These are phyloP conservation scores for Achaetomium macrosporum DNA, from an alignment of 2,329 filamentous ascomycete genomes.

Conservation along the genomic window DNA sequence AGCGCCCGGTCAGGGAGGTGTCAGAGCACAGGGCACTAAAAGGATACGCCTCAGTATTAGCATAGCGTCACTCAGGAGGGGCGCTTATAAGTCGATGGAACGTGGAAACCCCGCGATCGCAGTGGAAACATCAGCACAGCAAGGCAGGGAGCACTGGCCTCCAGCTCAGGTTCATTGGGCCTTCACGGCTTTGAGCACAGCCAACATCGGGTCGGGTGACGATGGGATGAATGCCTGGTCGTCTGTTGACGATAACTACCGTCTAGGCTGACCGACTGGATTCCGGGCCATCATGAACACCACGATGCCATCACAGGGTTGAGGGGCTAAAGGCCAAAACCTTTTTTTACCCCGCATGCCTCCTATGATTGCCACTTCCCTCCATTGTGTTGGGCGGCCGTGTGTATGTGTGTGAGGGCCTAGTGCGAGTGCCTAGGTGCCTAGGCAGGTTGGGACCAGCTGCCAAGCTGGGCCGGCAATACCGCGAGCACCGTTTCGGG, in stretches of 20 bases:
- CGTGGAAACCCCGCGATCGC: slow-evolving; percentile 17
- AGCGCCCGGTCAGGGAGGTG: slow-evolving; percentile 2
- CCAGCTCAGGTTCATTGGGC: neutral
- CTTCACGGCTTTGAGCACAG: neutral
- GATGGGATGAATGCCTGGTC: neutral
- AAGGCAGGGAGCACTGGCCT: neutral
- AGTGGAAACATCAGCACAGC: slow-evolving; percentile 11
- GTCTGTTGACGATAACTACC: neutral
- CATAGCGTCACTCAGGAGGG: slow-evolving; percentile 21
- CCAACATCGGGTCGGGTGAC: neutral
- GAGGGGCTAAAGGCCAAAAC: neutral
- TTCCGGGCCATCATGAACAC: neutral
- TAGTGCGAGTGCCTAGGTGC: neutral
- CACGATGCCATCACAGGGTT: neutral
- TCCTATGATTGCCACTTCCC: too few species aligned
- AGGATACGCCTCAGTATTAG: slow-evolving; percentile 15
- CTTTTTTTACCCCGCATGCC: neutral
- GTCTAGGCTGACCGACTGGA: neutral
- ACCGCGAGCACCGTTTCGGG: neutral
- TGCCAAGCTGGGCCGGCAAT: slow-evolving; percentile 10
- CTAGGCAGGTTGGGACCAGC: neutral
- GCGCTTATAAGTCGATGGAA: slow-evolving; percentile 8
- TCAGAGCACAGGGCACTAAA: slow-evolving; percentile 11
- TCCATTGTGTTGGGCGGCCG: too few species aligned
- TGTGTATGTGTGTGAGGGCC: neutral